Conservation (phyloP, 768 basidiomycete species). For the Trametes gibbosa region DNA sequence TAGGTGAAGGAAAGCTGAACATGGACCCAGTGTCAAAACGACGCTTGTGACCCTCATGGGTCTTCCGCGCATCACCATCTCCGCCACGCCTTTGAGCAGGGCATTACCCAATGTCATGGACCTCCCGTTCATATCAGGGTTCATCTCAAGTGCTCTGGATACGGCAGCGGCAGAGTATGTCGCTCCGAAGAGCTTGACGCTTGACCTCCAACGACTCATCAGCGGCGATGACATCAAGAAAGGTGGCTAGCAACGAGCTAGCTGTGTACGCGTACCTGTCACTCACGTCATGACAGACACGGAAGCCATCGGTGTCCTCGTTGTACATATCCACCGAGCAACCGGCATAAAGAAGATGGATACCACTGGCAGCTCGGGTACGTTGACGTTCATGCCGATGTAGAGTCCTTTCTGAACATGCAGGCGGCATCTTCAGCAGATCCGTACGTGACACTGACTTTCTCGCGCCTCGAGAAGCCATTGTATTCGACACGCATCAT, state of each 20-base stretch:
- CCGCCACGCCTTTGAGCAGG: conserved; percentile 61
- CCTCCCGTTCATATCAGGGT: conserved; percentile 64
- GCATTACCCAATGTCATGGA: conserved; percentile 77
- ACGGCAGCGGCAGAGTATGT: conserved; percentile 60
- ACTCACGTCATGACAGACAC: conserved; percentile 33
- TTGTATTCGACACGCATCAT: conserved; percentile 74
- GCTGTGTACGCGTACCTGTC: background rate
- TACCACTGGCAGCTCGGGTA: conserved; percentile 35
- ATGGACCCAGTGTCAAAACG: conserved; percentile 35
- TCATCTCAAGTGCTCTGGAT: conserved; percentile 67
- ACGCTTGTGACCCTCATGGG: conserved; percentile 66
- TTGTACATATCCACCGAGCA: conserved; percentile 64
- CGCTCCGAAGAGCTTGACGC: conserved; percentile 66
- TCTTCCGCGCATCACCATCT: conserved; percentile 61
- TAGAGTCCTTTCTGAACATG: background rate
- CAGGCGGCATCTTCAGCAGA: conserved; percentile 22
- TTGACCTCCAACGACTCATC: conserved; percentile 66
- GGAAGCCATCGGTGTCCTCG: conserved; percentile 59
- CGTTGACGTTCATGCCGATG: background rate
- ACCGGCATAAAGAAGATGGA: conserved; percentile 46
- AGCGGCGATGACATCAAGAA: conserved; percentile 56
- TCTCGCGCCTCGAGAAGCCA: conserved; percentile 60
- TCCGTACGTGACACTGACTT: conserved; percentile 63
- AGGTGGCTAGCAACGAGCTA: conserved; percentile 18
- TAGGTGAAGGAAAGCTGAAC: background rate